These are phyloP conservation scores for Pilasporangium apinafurcum DNA, from an alignment of 352 stramenopile species.

Conservation along the genomic window DNA sequence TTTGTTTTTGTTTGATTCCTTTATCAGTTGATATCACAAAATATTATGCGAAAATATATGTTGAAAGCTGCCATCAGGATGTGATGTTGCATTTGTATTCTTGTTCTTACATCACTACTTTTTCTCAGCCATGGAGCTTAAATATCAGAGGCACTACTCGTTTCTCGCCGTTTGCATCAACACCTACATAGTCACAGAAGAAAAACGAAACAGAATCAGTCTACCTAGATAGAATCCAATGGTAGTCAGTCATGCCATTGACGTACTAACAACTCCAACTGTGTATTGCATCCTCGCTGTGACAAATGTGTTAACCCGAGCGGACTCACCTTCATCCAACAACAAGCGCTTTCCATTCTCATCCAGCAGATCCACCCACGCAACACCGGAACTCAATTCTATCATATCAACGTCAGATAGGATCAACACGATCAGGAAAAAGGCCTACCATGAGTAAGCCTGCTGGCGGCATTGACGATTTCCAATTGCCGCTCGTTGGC, in stretches of 20 bases:
- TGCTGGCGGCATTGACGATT: conserved; percentile 33
- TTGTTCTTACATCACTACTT: too few relatives aligned
- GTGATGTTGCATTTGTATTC: too few relatives aligned
- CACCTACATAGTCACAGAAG: conserved; percentile 11
- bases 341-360: conserved; percentile 30
- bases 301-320: conserved; percentile 31
- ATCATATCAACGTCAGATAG: not conserved
- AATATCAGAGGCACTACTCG: too few relatives aligned
- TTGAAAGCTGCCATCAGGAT: too few relatives aligned
- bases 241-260: too few relatives aligned
- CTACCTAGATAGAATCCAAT: too few relatives aligned
- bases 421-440: not conserved
- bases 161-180: conserved; percentile 24
- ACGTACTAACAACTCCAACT: too few relatives aligned
- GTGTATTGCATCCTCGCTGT: conserved; percentile 38
- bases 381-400: conserved; percentile 37
- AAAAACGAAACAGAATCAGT: too few relatives aligned
- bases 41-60: too few relatives aligned
- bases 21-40: too few relatives aligned
- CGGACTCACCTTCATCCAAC: conserved; percentile 32
- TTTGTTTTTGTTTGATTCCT: too few relatives aligned
- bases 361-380: conserved; percentile 48
- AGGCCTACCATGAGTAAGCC: conserved; percentile 37
- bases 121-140: too few relatives aligned
- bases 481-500: conserved; percentile 42